phyloP scores from a whole-genome alignment of 2,329 filamentous ascomycete species.

The Cladosporium sphaerospermum region DNA sequence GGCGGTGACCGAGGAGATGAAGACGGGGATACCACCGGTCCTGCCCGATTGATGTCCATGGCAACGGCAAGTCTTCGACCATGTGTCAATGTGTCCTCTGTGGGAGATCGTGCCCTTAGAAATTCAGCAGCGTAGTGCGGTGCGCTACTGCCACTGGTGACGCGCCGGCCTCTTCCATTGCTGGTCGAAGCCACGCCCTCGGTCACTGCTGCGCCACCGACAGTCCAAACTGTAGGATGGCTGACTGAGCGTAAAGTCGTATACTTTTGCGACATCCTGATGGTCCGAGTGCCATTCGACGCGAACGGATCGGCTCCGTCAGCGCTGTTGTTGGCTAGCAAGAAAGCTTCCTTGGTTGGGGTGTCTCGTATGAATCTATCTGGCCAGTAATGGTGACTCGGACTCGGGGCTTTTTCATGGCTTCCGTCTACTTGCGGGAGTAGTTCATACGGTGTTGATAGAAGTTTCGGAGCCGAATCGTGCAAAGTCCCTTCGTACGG shows the following conservation, averaged over 20 bases:
- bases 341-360: conserved; percentile 23
- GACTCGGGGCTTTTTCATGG: background rate
- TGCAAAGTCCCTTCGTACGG: background rate
- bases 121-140: conserved; percentile 56
- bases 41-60: conserved; percentile 66
- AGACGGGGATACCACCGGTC: conserved; percentile 48
- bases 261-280: conserved; percentile 19
- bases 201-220: conserved; percentile 55
- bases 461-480: background rate
- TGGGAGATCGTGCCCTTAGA: conserved; percentile 33
- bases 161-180: conserved; percentile 56
- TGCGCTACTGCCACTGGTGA: conserved; percentile 68
- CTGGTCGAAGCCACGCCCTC: conserved; percentile 37
- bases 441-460: background rate
- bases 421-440: background rate
- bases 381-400: background rate
- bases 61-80: conserved; percentile 71
- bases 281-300: conserved; percentile 12
- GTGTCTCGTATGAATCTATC: conserved; percentile 11
- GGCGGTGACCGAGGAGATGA: conserved; percentile 11
- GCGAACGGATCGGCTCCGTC: conserved; percentile 25
- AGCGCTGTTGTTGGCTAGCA: conserved; percentile 8
- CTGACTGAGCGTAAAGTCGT: conserved; percentile 42
- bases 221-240: conserved; percentile 66
- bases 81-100: conserved; percentile 46